Evolutionary conservation across 352 stramenopile species (phyloP).

Genomic region (Pythium vanterpoolii): DNA sequence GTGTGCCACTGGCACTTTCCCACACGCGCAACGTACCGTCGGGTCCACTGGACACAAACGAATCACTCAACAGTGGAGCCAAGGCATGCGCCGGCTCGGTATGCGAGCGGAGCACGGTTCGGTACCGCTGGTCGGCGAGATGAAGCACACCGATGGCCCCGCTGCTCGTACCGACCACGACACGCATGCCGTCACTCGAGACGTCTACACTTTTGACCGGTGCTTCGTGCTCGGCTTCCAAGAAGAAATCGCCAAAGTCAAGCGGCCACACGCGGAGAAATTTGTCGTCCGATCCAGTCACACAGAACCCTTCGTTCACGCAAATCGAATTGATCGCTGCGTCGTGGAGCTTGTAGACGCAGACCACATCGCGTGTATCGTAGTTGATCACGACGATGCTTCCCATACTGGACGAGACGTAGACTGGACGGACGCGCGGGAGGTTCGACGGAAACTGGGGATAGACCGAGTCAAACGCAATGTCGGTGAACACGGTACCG

Average conservation of each 20-base stretch:
- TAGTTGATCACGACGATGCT: conserved; percentile 86
- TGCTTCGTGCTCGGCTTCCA: conserved; percentile 86
- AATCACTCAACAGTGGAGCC: conserved; percentile 26
- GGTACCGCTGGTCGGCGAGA: conserved; percentile 79
- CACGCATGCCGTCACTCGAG: conserved; percentile 71
- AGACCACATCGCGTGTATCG: conserved; percentile 73
- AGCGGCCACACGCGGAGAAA: conserved; percentile 90
- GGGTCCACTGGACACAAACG: conserved; percentile 55
- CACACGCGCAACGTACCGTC: conserved; percentile 87
- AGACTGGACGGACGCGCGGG: conserved; percentile 52
- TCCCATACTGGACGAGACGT: conserved; percentile 71
- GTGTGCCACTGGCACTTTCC: conserved; percentile 50
- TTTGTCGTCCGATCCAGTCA: conserved; percentile 84
- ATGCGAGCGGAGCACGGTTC: conserved; percentile 79
- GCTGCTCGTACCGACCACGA: conserved; percentile 67
- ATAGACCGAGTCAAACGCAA: conserved; percentile 78
- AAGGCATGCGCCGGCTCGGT: conserved; percentile 45
- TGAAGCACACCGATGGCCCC: conserved; percentile 85
- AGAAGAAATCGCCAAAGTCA: conserved; percentile 90
- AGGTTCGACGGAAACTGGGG: conserved; percentile 59
- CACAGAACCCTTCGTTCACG: conserved; percentile 89
- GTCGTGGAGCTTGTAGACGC: conserved; percentile 89
- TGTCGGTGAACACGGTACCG: conserved; percentile 76
- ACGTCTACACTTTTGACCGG: conserved; percentile 65
- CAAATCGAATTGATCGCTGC: conserved; percentile 77